These are phyloP conservation scores for Hymenoscyphus scutula DNA, from an alignment of 2,329 filamentous ascomycete species.

Conservation along the genomic window DNA sequence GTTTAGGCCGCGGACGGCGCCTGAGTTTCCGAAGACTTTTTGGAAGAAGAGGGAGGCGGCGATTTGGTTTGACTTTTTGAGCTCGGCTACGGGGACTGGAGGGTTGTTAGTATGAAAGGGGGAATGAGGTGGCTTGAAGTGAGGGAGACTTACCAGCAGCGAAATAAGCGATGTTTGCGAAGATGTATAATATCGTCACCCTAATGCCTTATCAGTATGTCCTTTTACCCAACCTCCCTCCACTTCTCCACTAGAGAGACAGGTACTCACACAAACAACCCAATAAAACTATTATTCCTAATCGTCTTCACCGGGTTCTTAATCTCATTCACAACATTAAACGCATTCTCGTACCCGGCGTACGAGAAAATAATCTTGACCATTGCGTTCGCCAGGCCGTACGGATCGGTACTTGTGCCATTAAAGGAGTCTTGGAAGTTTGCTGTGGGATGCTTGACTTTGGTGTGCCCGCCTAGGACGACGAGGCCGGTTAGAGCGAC, in stretches of 20 bases:
- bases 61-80: slow-evolving; percentile 51
- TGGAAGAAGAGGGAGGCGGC: slow-evolving; percentile 43
- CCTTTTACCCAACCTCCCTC: no score
- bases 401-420: slow-evolving; percentile 45
- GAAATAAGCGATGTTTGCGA: slow-evolving; percentile 62
- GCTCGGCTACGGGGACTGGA: slow-evolving; percentile 50
- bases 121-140: no score
- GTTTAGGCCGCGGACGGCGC: slow-evolving; percentile 53
- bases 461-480: slow-evolving; percentile 55
- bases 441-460: slow-evolving; percentile 47
- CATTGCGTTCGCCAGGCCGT: slow-evolving; percentile 55
- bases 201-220: no score
- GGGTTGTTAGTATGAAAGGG: background rate
- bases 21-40: slow-evolving; percentile 51
- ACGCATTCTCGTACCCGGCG: slow-evolving; percentile 56
- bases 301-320: slow-evolving; percentile 55
- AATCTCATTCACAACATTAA: slow-evolving; percentile 62
- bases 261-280: slow-evolving; percentile 41
- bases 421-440: slow-evolving; percentile 57
- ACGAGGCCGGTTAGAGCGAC: slow-evolving; percentile 60
- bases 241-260: no score
- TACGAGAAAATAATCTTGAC: slow-evolving; percentile 60
- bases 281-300: slow-evolving; percentile 51
- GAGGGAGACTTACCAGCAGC: slow-evolving; percentile 43
- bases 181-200: slow-evolving; percentile 54